Conservation (phyloP, 306 rosid genomes). For the Fragaria iinumae region DNA sequence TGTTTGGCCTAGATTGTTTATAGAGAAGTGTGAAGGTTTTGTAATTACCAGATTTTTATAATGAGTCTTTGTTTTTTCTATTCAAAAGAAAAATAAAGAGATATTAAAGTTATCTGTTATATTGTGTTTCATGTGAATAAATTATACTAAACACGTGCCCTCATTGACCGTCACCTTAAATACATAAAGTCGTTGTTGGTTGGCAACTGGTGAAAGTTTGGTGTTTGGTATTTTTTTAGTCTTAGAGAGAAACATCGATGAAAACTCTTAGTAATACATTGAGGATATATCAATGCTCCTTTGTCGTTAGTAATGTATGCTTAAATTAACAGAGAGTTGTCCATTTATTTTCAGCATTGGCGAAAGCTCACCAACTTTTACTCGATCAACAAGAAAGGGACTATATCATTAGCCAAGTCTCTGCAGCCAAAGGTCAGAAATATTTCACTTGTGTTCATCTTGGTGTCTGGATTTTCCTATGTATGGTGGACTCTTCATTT, state of each 20-base stretch:
- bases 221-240: neutral
- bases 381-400: slow-evolving; percentile 90
- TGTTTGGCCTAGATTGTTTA: neutral
- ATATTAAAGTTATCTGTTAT: too few species aligned
- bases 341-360: slow-evolving; percentile 67
- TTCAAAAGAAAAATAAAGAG: neutral
- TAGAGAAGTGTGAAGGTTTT: neutral
- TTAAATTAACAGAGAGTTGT: slow-evolving; percentile 21
- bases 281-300: neutral
- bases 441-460: neutral
- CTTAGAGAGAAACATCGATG: neutral
- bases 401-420: slow-evolving; percentile 80
- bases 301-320: slow-evolving; percentile 18
- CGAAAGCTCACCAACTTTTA: slow-evolving; percentile 91
- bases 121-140: too few species aligned
- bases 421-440: slow-evolving; percentile 85
- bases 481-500: neutral
- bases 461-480: slow-evolving; percentile 9
- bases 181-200: neutral
- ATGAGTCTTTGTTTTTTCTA: too few species aligned
- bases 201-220: slow-evolving; percentile 1
- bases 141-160: too few species aligned
- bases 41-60: neutral
- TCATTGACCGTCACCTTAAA: too few species aligned
- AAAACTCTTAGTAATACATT: neutral